Evolutionary conservation across 2,329 filamentous ascomycete species (phyloP), one percentile per base, ranked within the genome.

Genomic region (Cercospora sojina): DNA sequence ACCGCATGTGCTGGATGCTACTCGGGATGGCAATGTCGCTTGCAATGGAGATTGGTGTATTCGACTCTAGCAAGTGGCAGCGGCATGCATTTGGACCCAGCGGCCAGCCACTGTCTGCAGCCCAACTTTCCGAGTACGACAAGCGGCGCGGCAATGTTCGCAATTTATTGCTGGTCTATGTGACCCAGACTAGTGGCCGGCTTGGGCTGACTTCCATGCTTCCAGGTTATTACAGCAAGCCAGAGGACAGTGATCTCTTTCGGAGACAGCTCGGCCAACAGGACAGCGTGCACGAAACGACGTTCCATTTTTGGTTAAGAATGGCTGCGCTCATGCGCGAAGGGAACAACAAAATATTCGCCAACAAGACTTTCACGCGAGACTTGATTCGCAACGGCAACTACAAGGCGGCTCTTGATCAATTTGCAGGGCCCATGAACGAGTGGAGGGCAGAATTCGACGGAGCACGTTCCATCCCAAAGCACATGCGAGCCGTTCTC

Each of bases 1-100:
- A 97, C 75, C 90, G 93, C 63, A 96, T 97, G 91, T 96, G 92
- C 76, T 97, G 94, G 94, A 97, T 97, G 92, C 83, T 98, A 13
- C 85, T 98, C 31, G 96, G 92, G 75, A 96, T 93, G 41, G 93
- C 92, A 13, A 91, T 94, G 82, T 91, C 93, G 1, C 83, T 98
- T 41, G 92, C 91, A 0, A 96, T 96, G 72, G 95, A 99, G 78
- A 87, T 99, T 32, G 95, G 95, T 47, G 92, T 99, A 2, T 99
- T 98, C 73, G 95, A 98, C 72, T 88, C 93, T 66, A 92, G 93
- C 70, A 92, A 91, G 65, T 78, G 75, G 70, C 73, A 77, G 64
- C 73, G 77, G 8, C 74, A 77, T 67, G 91, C 93, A 73, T 79
- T 89, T 64, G 68, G 75, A 70, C 67, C 76, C 71, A 70, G 77